Base-by-base conservation (phyloP, 2,329 filamentous ascomycete species). In the Aotearoamyces nothofagi region DNA sequence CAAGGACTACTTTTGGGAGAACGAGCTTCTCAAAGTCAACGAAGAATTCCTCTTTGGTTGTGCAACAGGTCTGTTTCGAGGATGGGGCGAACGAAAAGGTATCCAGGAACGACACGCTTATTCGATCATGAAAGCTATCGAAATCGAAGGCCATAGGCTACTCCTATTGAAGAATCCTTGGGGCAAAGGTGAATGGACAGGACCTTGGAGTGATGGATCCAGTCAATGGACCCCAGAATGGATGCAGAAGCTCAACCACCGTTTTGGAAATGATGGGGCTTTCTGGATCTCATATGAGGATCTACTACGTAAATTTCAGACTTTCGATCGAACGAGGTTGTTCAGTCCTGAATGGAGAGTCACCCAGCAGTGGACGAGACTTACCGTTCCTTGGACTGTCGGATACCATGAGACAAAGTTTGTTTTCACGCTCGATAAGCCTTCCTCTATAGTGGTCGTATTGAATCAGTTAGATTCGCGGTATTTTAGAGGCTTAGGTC, bases 21-120 rank as follows among this genome's bases (percentile, higher is more conserved):
- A 87, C 20, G 79, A 90, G 47, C 63, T 92, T 14, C 69, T 75
- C 52, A 73, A 78, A 37, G 80, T 84, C 33, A 90, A 92, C 47
- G 57, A 82, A 31, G 75, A 82, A 28, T 92, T 90, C 42, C 55
- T 82, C 5, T 82, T 83, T 40, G 75, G 74, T 8, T 78, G 72
- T 40, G 63, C 58, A 0, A 67, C 66, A 0, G 37, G 39, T n/a
- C 35, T 36, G n/a, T 42, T 39, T 11, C 9, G 51, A 52, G 34
- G 58, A 55, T 34, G 35, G 32, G 40, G 39, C 12, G 17, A 39
- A 5, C 58, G 72, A 13, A 60, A 63, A 33, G 67, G 69, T 5
- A 69, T 73, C 27, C 53, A 57, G 4, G 66, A 69, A 34, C 56
- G 57, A 1, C 68, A 73, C 33, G 67, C 68, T 4, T 72, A 73